Evolutionary conservation across 192 early-diverging fungal genomes (phyloP).

Genomic region (Gonapodya prolifera): DNA sequence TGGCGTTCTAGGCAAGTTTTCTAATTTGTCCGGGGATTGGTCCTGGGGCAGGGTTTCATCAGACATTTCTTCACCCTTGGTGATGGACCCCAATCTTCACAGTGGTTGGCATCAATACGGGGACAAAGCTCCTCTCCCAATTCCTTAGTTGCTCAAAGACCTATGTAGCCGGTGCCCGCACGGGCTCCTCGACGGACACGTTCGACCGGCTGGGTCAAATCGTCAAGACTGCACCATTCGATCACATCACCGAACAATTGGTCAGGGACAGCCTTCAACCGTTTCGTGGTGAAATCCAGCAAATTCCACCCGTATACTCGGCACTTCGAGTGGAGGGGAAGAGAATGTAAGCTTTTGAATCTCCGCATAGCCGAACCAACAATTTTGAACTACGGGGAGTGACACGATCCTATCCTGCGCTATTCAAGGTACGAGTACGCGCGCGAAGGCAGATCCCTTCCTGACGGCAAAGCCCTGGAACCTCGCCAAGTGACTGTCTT

Average conservation of each 20-base stretch:
- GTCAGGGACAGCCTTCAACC: neutral
- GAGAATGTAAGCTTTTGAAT: neutral
- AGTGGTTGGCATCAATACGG: constrained; percentile 9
- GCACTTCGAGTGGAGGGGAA: neutral
- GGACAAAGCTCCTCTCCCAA: constrained; percentile 8
- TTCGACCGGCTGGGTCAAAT: constrained; percentile 5
- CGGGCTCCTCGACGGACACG: constrained; percentile 5
- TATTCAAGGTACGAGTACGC: constrained; percentile 9
- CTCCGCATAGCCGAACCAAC: neutral
- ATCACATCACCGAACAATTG: neutral
- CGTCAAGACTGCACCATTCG: neutral
- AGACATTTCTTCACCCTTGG: neutral
- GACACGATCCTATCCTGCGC: neutral
- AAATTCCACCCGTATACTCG: constrained; percentile 6
- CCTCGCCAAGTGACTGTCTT: neutral
- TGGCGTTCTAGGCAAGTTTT: neutral
- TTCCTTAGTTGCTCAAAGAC: constrained; percentile 7
- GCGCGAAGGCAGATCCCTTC: neutral
- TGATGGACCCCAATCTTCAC: neutral
- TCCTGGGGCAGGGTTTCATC: neutral
- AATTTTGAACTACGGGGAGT: neutral
- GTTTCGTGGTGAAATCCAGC: constrained; percentile 3
- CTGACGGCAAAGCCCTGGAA: neutral
- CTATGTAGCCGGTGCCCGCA: constrained; percentile 10
- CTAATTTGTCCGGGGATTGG: neutral